Conservation (phyloP, 179 eudicot species). For the Beta corolliflora region DNA sequence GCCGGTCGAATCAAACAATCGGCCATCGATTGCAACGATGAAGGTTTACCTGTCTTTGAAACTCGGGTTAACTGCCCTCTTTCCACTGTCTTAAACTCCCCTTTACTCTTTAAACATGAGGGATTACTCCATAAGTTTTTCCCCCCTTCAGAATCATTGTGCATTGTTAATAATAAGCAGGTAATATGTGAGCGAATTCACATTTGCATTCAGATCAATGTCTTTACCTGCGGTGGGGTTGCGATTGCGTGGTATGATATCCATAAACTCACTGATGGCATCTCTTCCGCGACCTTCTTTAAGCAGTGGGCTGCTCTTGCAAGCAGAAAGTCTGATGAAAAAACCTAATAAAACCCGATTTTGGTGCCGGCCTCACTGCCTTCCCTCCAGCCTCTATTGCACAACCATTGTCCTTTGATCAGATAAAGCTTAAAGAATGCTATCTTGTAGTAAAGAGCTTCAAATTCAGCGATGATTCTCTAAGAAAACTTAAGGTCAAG, state of each 20-base stretch:
- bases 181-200: background rate
- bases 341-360: slow-evolving; percentile 3
- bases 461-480: background rate
- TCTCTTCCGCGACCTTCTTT: background rate
- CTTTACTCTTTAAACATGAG: background rate
- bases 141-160: background rate
- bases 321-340: background rate
- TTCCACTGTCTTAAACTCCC: background rate
- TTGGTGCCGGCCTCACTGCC: background rate
- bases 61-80: slow-evolving; percentile 2
- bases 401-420: background rate
- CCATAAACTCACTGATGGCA: slow-evolving; percentile 11
- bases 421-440: too few species aligned
- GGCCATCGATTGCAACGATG: slow-evolving; percentile 3
- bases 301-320: slow-evolving; percentile 14
- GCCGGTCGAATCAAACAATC: slow-evolving; percentile 15
- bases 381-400: background rate
- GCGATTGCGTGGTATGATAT: slow-evolving; percentile 15
- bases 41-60: slow-evolving; percentile 9
- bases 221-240: slow-evolving; percentile 12
- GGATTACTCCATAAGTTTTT: background rate
- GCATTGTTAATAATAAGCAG: background rate
- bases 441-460: slow-evolving; percentile 7
- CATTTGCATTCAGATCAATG: slow-evolving; percentile 2
- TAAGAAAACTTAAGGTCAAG: background rate